phyloP scores from a whole-genome alignment of 2,329 filamentous ascomycete species.

The Cladophialophora immunda region DNA sequence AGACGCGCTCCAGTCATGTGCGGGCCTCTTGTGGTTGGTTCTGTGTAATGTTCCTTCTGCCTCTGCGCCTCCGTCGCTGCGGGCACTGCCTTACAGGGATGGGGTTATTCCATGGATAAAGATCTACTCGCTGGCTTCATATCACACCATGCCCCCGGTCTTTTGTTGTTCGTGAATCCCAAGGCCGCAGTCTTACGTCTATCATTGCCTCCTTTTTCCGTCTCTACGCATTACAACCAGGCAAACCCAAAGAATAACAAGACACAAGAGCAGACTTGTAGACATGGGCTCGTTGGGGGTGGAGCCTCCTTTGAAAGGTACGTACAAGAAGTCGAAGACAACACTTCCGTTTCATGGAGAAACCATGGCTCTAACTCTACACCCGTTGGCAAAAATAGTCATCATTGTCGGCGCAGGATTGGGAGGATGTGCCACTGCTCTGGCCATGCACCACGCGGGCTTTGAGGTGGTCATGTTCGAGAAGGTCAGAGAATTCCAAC shows the following conservation, averaged over 20 bases:
- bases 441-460: constrained; percentile 69
- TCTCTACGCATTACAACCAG: background rate
- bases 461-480: constrained; percentile 67
- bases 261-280: background rate
- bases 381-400: constrained; percentile 10
- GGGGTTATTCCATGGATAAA: background rate
- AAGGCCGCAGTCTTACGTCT: background rate
- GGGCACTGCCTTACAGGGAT: background rate
- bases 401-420: constrained; percentile 56
- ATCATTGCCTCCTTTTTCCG: background rate
- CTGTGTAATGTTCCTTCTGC: background rate
- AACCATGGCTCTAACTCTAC: background rate
- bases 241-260: background rate
- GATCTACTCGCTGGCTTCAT: background rate
- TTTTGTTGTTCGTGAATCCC: background rate
- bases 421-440: constrained; percentile 68
- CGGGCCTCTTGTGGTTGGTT: background rate
- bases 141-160: background rate
- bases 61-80: background rate
- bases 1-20: background rate
- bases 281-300: constrained; percentile 32
- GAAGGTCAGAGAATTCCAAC: constrained; percentile 52
- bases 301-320: constrained; percentile 33
- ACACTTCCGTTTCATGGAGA: background rate
- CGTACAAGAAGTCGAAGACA: background rate